Conservation (phyloP, 1,139 yeast genomes). For the Kazachstania sp. region DNA sequence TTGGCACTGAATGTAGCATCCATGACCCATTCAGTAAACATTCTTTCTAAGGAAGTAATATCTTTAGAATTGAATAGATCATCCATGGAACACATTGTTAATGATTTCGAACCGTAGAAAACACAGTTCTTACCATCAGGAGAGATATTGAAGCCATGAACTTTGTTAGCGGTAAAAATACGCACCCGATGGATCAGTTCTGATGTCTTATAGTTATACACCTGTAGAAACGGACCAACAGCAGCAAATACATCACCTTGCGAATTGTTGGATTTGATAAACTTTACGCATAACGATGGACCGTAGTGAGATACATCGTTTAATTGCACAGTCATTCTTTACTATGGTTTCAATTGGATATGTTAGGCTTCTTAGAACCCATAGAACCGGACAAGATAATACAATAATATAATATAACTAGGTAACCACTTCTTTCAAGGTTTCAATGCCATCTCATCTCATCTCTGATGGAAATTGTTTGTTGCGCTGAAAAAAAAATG, state of each 20-base stretch:
- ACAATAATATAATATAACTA: no score
- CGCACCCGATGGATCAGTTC: constrained; percentile 36
- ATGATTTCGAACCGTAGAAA: constrained; percentile 66
- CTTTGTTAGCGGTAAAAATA: constrained; percentile 61
- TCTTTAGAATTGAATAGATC: constrained; percentile 24
- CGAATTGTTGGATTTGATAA: constrained; percentile 23
- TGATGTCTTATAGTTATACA: constrained; percentile 42
- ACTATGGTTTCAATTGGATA: background rate
- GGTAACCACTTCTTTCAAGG: no score
- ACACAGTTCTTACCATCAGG: constrained; percentile 33
- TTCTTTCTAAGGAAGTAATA: constrained; percentile 36
- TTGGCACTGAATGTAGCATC: constrained; percentile 43
- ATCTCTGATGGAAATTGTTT: no score
- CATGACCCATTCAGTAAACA: constrained; percentile 71
- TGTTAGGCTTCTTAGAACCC: no score
- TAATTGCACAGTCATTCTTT: constrained; percentile 1
- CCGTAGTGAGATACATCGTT: constrained; percentile 38
- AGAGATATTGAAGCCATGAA: constrained; percentile 57
- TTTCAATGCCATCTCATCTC: no score
- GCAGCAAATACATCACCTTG: constrained; percentile 47
- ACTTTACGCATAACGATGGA: constrained; percentile 60
- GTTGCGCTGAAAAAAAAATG: no score
- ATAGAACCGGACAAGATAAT: no score
- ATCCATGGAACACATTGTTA: constrained; percentile 37
- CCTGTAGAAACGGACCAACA: constrained; percentile 59